A percentile compares a stretch with the other conserved stretches of the same genome.
phyloP scores from a whole-genome alignment of 169 alveolate genomes.

The Amoebophrya sp. region DNA sequence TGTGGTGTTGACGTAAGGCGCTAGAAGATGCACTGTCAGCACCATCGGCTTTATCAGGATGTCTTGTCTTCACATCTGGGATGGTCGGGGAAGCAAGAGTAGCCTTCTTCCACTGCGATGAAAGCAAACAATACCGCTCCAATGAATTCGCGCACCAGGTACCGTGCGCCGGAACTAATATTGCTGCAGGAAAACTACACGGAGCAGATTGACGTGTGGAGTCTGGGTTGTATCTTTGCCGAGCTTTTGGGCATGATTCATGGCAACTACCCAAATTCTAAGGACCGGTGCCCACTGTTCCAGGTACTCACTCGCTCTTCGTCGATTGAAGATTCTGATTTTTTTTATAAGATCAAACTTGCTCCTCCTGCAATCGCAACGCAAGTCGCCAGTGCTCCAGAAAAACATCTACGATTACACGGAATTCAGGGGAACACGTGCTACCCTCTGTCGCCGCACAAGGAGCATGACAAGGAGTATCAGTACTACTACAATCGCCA shows the following conservation, averaged over 20 bases:
- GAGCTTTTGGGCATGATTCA: conserved; percentile 78
- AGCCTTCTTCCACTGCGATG: too few relatives aligned
- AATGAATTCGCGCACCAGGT: too few relatives aligned
- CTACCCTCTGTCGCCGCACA: conserved; percentile 36
- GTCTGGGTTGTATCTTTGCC: conserved; percentile 91
- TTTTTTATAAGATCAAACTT: not conserved
- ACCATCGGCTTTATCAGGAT: too few relatives aligned
- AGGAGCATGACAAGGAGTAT: conserved; percentile 31
- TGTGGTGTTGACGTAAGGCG: too few relatives aligned
- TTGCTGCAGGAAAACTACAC: conserved; percentile 88
- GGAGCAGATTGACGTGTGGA: conserved; percentile 97
- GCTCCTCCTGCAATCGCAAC: not conserved
- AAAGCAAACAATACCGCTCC: too few relatives aligned
- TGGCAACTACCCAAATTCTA: conserved; percentile 37
- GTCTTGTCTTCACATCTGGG: too few relatives aligned
- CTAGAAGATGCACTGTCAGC: too few relatives aligned
- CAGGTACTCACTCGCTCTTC: not conserved
- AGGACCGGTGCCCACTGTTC: not conserved
- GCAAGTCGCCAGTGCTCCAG: too few relatives aligned
- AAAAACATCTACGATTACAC: too few relatives aligned
- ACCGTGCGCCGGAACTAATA: conserved; percentile 96
- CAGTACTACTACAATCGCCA: not conserved
- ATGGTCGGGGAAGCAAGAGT: not conserved
- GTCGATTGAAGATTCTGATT: too few relatives aligned
- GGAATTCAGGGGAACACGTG: conserved; percentile 14